Percentiles rank a stretch among this genome's conserved stretches.
phyloP scores from a whole-genome alignment of 352 stramenopile genomes.

The Phytophthora melonis region DNA sequence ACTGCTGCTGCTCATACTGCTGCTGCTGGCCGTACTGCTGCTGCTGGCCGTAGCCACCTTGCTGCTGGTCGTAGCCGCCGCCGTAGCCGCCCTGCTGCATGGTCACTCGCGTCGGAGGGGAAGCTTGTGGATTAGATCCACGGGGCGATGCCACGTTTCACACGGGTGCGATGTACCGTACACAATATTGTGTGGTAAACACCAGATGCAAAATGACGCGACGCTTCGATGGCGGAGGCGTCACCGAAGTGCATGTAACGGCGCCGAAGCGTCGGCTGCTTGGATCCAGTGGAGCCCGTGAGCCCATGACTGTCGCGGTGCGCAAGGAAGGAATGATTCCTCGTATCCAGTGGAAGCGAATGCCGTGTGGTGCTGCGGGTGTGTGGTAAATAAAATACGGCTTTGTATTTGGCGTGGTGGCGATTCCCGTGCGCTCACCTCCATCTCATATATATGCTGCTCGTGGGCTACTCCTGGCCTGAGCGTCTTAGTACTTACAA shows the following conservation, averaged over 20 bases:
- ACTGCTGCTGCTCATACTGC: slow-evolving; percentile 43
- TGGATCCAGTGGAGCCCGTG: background rate
- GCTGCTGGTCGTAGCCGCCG: slow-evolving; percentile 55
- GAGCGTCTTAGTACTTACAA: slow-evolving; percentile 28
- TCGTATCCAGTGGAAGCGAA: background rate
- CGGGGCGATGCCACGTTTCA: slow-evolving; percentile 24
- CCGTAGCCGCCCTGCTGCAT: slow-evolving; percentile 68
- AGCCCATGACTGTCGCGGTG: background rate
- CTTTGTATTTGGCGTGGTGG: slow-evolving; percentile 12
- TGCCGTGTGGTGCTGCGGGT: background rate
- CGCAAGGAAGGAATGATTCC: background rate
- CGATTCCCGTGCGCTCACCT: slow-evolving; percentile 4
- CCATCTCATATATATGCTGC: slow-evolving; percentile 30
- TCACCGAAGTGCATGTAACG: background rate
- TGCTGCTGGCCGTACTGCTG: slow-evolving; percentile 26
- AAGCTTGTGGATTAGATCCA: slow-evolving; percentile 32
- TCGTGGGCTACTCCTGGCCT: slow-evolving; percentile 4
- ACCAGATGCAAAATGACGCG: background rate
- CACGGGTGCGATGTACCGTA: background rate
- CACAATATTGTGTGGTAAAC: slow-evolving; percentile 7
- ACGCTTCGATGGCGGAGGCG: background rate
- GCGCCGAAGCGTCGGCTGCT: background rate
- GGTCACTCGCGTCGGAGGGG: slow-evolving; percentile 11
- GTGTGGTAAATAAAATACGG: slow-evolving; percentile 10
- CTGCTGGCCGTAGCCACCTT: slow-evolving; percentile 50